A percentile compares a stretch with the other conserved stretches of the same genome.
These are phyloP conservation scores for Graphilbum fragrans DNA, from an alignment of 2,329 filamentous ascomycete genomes.

Conservation along the genomic window DNA sequence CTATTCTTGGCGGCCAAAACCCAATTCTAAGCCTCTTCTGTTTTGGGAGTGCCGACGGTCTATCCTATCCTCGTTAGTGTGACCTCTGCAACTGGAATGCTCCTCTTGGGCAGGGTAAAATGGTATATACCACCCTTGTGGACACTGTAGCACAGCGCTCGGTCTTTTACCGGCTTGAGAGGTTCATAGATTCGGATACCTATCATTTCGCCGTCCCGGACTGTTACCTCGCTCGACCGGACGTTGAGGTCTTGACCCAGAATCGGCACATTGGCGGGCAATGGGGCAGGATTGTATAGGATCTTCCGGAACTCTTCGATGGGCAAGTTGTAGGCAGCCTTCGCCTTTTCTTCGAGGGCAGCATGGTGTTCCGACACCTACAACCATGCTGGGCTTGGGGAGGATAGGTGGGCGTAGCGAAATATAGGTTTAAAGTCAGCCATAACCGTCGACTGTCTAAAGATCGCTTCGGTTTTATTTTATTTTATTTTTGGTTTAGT, in stretches of 20 bases:
- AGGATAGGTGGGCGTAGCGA: background rate
- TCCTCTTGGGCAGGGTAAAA: too few relatives aligned
- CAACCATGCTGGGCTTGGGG: constrained; percentile 2
- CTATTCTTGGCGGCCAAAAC: constrained; percentile 1
- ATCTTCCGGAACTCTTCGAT: constrained; percentile 6
- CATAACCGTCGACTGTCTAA: too few relatives aligned
- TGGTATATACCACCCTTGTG: constrained; percentile 6
- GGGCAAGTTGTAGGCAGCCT: constrained; percentile 2
- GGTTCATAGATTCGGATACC: background rate
- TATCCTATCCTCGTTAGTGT: too few relatives aligned
- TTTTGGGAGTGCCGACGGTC: constrained; percentile 8
- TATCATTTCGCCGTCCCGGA: constrained; percentile 3
- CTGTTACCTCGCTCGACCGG: background rate
- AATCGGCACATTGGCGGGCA: background rate
- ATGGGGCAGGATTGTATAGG: constrained; percentile 1
- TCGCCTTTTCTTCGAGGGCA: background rate
- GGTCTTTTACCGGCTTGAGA: background rate
- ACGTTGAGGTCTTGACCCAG: constrained; percentile 1
- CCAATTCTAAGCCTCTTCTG: constrained; percentile 8
- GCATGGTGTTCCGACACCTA: constrained; percentile 1
- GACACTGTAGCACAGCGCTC: constrained; percentile 1
- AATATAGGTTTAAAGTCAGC: too few relatives aligned
- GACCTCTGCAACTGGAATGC: too few relatives aligned
- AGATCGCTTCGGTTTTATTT: too few relatives aligned
- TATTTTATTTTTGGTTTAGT: too few relatives aligned